phyloP scores from a whole-genome alignment of 257 asterid genomes.

The Nicotiana attenuata region DNA sequence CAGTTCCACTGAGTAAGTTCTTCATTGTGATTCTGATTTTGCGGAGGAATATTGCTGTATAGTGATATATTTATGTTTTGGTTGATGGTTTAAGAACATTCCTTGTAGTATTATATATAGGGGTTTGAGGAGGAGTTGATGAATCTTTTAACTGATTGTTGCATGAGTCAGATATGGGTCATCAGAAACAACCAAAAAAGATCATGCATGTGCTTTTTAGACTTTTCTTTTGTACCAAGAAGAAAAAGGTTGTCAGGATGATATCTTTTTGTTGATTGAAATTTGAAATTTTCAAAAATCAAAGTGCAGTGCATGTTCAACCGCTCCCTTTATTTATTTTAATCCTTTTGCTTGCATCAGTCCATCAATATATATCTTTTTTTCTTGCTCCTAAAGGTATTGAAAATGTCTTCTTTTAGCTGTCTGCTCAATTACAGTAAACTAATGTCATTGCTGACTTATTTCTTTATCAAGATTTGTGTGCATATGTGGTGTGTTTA shows the following conservation, averaged over 20 bases:
- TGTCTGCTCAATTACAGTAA: neutral
- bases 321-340: neutral
- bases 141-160: neutral
- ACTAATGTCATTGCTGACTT: neutral
- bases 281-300: neutral
- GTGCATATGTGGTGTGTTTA: neutral
- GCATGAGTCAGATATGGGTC: neutral
- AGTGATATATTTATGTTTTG: too few relatives aligned
- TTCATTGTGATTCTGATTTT: neutral
- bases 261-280: too few relatives aligned
- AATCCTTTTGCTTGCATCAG: neutral
- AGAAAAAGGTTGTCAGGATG: neutral
- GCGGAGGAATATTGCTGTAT: too few relatives aligned
- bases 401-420: neutral
- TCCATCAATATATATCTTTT: neutral
- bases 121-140: neutral
- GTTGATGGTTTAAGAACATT: too few relatives aligned
- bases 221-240: neutral
- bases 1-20: neutral
- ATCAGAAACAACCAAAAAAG: neutral
- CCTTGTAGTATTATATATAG: neutral
- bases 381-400: neutral
- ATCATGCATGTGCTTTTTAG: neutral
- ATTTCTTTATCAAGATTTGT: neutral
- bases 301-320: neutral